Evolutionary conservation across 768 basidiomycete genomes (phyloP).

Genomic region (Mrakia gelida): DNA sequence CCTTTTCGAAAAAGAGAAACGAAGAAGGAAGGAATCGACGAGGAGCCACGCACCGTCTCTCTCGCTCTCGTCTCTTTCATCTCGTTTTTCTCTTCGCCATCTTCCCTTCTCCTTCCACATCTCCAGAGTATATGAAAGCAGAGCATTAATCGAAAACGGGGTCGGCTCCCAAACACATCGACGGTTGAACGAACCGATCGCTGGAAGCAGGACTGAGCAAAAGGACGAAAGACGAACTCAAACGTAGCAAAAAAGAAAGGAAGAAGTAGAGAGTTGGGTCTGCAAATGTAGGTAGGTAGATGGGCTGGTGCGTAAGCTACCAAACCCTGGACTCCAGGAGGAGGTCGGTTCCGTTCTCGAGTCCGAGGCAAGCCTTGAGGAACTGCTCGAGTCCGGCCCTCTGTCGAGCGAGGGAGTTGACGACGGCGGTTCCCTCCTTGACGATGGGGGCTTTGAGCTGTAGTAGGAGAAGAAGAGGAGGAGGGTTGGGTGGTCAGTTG

Average conservation of each 20-base stretch:
- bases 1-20: no score
- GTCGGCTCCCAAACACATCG: slow-evolving; percentile 11
- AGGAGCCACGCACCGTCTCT: no score
- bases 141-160: neutral
- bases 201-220: slow-evolving; percentile 4
- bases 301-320: neutral
- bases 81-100: neutral
- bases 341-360: slow-evolving; percentile 59
- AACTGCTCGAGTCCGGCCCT: slow-evolving; percentile 88
- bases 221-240: neutral
- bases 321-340: slow-evolving; percentile 78
- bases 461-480: neutral
- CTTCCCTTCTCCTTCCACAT: neutral
- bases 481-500: neutral
- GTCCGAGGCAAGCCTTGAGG: slow-evolving; percentile 60
- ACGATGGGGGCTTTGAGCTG: slow-evolving; percentile 38
- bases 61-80: no score
- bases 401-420: slow-evolving; percentile 93
- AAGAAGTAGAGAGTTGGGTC: slow-evolving; percentile 6
- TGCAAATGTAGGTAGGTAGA: neutral
- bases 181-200: slow-evolving; percentile 16
- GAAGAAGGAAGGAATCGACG: no score
- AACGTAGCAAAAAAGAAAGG: neutral
- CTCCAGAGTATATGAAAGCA: neutral
- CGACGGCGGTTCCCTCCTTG: slow-evolving; percentile 71